Percentiles rank a stretch among this genome's conserved stretches.
Evolutionary conservation across 1,139 yeast genomes (phyloP).

Genomic region (Saccharomyces pastorianus): DNA sequence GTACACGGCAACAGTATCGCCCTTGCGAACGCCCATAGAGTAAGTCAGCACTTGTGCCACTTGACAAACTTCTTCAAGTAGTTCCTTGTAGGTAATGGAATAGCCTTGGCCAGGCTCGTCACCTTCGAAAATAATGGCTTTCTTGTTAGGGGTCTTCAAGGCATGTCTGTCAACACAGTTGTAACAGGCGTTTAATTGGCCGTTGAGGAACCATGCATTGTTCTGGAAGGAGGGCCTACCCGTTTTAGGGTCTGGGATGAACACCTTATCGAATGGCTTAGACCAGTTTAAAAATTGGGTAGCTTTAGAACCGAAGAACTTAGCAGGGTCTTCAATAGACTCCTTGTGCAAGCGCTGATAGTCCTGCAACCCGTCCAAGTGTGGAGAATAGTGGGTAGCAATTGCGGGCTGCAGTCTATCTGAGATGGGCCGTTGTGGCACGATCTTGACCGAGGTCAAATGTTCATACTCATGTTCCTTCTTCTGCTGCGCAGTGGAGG

Average conservation of each 20-base stretch:
- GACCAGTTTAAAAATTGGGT: constrained; percentile 52
- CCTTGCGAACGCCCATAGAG: constrained; percentile 61
- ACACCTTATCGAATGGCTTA: constrained; percentile 50
- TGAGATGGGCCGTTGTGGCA: constrained; percentile 21
- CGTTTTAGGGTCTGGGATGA: constrained; percentile 42
- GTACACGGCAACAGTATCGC: constrained; percentile 80
- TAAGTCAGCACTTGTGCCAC: constrained; percentile 60
- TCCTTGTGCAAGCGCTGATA: constrained; percentile 54
- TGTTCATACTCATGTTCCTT: constrained; percentile 22
- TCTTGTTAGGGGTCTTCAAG: constrained; percentile 55
- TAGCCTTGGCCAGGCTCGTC: constrained; percentile 65
- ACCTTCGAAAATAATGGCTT: constrained; percentile 74
- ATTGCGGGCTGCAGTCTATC: constrained; percentile 29
- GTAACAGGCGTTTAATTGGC: constrained; percentile 68
- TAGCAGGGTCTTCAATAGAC: constrained; percentile 58
- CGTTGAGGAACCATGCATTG: constrained; percentile 74
- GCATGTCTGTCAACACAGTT: constrained; percentile 82
- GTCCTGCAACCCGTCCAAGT: constrained; percentile 37
- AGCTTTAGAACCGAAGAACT: constrained; percentile 61
- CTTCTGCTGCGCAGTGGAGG: constrained; percentile 2
- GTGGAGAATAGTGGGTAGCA: constrained; percentile 29
- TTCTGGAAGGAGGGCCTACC: constrained; percentile 45
- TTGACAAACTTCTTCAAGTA: constrained; percentile 59
- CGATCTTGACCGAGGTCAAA: constrained; percentile 21
- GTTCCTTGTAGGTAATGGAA: constrained; percentile 60